These are phyloP conservation scores for Bryoglossum gracile DNA, from an alignment of 495 filamentous ascomycete genomes.

Conservation along the genomic window DNA sequence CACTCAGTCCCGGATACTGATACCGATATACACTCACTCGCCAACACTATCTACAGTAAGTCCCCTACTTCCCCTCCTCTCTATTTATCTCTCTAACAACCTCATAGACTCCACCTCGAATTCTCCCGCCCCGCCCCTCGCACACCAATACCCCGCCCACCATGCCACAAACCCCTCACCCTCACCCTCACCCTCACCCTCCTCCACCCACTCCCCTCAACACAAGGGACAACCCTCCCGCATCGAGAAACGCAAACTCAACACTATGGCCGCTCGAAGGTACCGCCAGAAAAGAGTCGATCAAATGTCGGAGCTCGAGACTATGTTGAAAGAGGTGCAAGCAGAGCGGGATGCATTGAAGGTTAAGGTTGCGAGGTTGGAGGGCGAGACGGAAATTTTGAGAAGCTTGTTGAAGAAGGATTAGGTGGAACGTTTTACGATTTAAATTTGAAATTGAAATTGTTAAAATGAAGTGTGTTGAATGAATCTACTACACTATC, in stretches of 20 bases:
- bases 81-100: background rate
- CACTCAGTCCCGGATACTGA: background rate
- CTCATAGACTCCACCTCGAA: background rate
- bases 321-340: slow-evolving; percentile 49
- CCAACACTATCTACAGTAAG: background rate
- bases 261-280: slow-evolving; percentile 62
- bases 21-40: background rate
- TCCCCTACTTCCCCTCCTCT: background rate
- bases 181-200: background rate
- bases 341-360: slow-evolving; percentile 59
- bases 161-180: background rate
- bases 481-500: too few relatives aligned
- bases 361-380: slow-evolving; percentile 52
- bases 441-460: too few relatives aligned
- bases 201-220: background rate
- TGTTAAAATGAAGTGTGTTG: too few relatives aligned
- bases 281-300: slow-evolving; percentile 67
- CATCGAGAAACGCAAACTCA: slow-evolving; percentile 50
- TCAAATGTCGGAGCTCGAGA: slow-evolving; percentile 55
- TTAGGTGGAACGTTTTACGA: too few relatives aligned
- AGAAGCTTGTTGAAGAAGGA: slow-evolving; percentile 4
- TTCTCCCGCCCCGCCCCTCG: background rate
- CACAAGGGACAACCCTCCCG: background rate
- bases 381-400: slow-evolving; percentile 47
- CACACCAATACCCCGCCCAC: too few relatives aligned